A percentile compares a stretch with the other conserved stretches of the same genome.
These are phyloP conservation scores for Abrus precatorius DNA, from an alignment of 306 rosid species.

Conservation along the genomic window DNA sequence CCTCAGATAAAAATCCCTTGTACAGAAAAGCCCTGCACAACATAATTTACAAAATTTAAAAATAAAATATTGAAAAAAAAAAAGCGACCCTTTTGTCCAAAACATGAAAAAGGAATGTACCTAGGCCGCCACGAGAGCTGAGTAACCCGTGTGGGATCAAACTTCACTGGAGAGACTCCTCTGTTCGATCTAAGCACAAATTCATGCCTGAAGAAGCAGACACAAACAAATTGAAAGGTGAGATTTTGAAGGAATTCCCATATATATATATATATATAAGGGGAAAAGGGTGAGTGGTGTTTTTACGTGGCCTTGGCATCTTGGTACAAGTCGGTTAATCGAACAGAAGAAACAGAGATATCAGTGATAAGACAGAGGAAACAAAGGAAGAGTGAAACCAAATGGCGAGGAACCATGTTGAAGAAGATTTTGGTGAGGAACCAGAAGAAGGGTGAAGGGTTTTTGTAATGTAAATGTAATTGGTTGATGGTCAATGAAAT, in stretches of 20 bases:
- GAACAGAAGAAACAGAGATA: constrained; percentile 61
- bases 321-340: constrained; percentile 51
- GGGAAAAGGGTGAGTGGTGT: neutral
- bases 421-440: neutral
- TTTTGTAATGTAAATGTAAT: neutral
- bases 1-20: constrained; percentile 71
- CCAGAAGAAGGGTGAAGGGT: neutral
- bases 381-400: constrained; percentile 51
- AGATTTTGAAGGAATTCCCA: neutral
- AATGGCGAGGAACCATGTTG: constrained; percentile 57
- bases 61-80: neutral
- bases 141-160: constrained; percentile 84
- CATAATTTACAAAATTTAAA: constrained; percentile 19
- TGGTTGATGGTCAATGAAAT: too few relatives aligned
- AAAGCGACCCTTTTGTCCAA: neutral
- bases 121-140: constrained; percentile 96
- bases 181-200: constrained; percentile 62
- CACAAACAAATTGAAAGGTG: constrained; percentile 21
- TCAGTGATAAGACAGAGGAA: constrained; percentile 56
- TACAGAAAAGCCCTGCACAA: constrained; percentile 85
- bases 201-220: constrained; percentile 54
- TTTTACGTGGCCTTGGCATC: constrained; percentile 55
- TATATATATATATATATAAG: neutral
- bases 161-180: constrained; percentile 55
- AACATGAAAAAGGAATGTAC: constrained; percentile 45